Conservation (phyloP, 805 yeast genomes). For the Starmerella scarabaei region DNA sequence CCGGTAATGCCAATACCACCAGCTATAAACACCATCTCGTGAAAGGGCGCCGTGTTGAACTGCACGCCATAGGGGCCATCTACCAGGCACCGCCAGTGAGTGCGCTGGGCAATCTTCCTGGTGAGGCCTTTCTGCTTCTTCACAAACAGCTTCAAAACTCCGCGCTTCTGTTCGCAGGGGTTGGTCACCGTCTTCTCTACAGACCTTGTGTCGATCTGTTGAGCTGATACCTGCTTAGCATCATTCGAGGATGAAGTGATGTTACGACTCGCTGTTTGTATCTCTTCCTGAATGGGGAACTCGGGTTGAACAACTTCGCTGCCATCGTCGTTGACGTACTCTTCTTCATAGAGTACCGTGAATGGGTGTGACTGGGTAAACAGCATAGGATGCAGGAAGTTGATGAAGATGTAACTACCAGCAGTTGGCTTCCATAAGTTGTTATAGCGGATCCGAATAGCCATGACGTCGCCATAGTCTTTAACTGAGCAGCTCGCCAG, state of each 20-base stretch:
- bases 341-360: constrained; percentile 28
- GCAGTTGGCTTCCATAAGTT: constrained; percentile 42
- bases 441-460: constrained; percentile 30
- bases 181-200: not conserved
- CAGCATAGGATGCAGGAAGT: constrained; percentile 34
- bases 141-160: constrained; percentile 15
- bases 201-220: no score
- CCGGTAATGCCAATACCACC: constrained; percentile 69
- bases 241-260: constrained; percentile 12
- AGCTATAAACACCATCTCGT: constrained; percentile 46
- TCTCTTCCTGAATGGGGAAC: not conserved
- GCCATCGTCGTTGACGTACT: constrained; percentile 6
- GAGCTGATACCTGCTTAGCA: constrained; percentile 8
- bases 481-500: constrained; percentile 2
- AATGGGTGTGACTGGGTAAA: constrained; percentile 71
- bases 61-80: constrained; percentile 65
- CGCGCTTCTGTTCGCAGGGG: not conserved
- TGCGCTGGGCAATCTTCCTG: constrained; percentile 15
- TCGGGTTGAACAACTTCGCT: not conserved
- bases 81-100: constrained; percentile 19
- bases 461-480: constrained; percentile 17
- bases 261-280: not conserved
- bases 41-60: constrained; percentile 37
- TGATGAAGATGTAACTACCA: constrained; percentile 44
- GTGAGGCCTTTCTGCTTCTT: constrained; percentile 44